A percentile compares a stretch with the other conserved stretches of the same genome.
These are phyloP conservation scores for Aspergillus flavus DNA, from an alignment of 2,329 filamentous ascomycete species.

Conservation along the genomic window DNA sequence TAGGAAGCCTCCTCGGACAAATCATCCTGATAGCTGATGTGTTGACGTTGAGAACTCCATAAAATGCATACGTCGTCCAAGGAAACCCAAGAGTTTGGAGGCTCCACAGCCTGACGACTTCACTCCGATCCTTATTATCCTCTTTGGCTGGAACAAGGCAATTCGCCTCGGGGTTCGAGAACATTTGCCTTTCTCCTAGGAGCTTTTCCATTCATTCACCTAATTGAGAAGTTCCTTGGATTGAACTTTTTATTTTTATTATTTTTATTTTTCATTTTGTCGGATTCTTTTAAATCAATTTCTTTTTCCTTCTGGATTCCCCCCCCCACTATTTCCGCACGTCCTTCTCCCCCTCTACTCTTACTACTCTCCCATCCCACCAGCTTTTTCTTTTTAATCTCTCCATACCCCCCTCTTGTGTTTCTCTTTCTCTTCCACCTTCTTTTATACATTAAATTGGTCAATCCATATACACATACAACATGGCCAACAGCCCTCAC, in stretches of 20 bases:
- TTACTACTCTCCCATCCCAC: slow-evolving; percentile 2
- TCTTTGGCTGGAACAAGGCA: slow-evolving; percentile 12
- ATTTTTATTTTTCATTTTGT: slow-evolving; percentile 10
- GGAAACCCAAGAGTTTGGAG: slow-evolving; percentile 1
- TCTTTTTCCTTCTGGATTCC: slow-evolving; percentile 1
- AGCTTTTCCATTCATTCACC: not conserved
- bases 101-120: slow-evolving; percentile 20
- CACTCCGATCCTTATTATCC: slow-evolving; percentile 4
- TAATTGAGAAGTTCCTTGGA: not conserved
- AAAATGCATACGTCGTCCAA: not conserved
- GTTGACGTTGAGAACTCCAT: not conserved
- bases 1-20: no score
- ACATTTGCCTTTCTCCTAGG: slow-evolving; percentile 6
- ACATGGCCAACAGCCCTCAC: slow-evolving; percentile 65
- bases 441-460: slow-evolving; percentile 4
- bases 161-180: slow-evolving; percentile 2
- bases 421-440: slow-evolving; percentile 10
- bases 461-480: slow-evolving; percentile 19
- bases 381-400: slow-evolving; percentile 5
- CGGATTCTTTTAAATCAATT: not conserved
- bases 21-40: not conserved
- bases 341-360: slow-evolving; percentile 6
- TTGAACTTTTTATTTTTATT: slow-evolving; percentile 12
- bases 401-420: not conserved
- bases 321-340: slow-evolving; percentile 2